A percentile compares a stretch with the other conserved stretches of the same genome.
These are phyloP conservation scores for Gentiana dahurica DNA, from an alignment of 257 asterid genomes.

Conservation along the genomic window DNA sequence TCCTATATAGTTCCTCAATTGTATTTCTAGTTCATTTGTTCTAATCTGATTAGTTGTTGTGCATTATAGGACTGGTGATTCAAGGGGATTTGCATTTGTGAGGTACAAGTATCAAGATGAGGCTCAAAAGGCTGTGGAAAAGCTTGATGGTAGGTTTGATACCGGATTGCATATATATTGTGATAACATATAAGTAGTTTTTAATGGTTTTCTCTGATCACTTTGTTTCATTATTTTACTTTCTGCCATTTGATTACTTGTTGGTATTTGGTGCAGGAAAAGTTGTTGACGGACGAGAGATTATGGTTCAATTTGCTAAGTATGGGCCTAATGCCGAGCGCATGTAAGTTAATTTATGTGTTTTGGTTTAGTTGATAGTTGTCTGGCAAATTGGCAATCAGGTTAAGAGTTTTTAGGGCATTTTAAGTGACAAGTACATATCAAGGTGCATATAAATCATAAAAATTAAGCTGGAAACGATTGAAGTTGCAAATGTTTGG, in stretches of 20 bases:
- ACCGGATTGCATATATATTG: not conserved
- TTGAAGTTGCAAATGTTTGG: no score
- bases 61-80: slow-evolving; percentile 80
- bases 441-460: no score
- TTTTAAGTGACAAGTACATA: no score
- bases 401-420: no score
- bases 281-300: slow-evolving; percentile 94
- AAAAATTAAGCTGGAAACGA: no score
- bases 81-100: slow-evolving; percentile 94
- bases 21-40: not conserved
- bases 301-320: slow-evolving; percentile 96
- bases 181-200: no score
- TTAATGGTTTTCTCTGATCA: no score
- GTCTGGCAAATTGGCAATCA: no score
- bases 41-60: slow-evolving; percentile 4
- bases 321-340: slow-evolving; percentile 96
- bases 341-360: slow-evolving; percentile 40
- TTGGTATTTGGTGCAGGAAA: slow-evolving; percentile 35
- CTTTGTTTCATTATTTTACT: not conserved
- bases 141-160: slow-evolving; percentile 67
- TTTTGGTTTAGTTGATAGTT: not conserved
- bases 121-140: slow-evolving; percentile 89
- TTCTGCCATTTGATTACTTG: not conserved
- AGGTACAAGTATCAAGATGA: slow-evolving; percentile 94
- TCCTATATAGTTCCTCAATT: not conserved